phyloP scores from a whole-genome alignment of 176 grass and related monocot genomes.

The Paspalum vaginatum region DNA sequence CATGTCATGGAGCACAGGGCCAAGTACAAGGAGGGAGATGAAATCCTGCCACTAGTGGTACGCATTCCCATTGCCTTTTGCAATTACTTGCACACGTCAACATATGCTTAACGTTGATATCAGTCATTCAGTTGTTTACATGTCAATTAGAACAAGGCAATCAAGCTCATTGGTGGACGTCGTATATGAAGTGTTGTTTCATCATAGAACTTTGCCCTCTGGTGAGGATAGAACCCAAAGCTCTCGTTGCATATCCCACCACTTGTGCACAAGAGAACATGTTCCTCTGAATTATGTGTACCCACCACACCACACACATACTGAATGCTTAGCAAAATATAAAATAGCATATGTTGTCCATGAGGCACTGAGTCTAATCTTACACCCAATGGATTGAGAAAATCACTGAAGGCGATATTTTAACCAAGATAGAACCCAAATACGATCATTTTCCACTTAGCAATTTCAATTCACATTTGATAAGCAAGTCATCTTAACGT shows the following conservation, averaged over 20 bases:
- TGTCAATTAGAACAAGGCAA: slow-evolving; percentile 17
- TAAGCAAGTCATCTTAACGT: slow-evolving; percentile 30
- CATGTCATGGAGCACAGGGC: slow-evolving; percentile 66
- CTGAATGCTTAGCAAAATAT: slow-evolving; percentile 10
- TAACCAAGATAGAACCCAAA: background rate
- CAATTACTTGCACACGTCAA: too few relatives aligned
- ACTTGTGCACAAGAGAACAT: slow-evolving; percentile 15
- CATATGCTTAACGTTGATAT: background rate
- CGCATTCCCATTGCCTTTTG: background rate
- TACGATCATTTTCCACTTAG: slow-evolving; percentile 18
- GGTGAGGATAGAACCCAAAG: slow-evolving; percentile 41
- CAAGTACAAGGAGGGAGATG: slow-evolving; percentile 69
- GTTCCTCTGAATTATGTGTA: slow-evolving; percentile 46
- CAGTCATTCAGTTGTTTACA: slow-evolving; percentile 22
- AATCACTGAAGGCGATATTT: background rate
- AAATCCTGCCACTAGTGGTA: slow-evolving; percentile 92
- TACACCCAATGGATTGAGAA: background rate
- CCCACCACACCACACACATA: background rate
- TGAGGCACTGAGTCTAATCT: background rate
- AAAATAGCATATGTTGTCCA: slow-evolving; percentile 25
- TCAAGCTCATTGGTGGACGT: background rate
- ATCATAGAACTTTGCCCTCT: background rate
- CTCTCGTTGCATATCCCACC: slow-evolving; percentile 16
- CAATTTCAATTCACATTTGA: slow-evolving; percentile 2
- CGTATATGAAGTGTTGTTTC: background rate